phyloP scores from a whole-genome alignment of 768 basidiomycete genomes.

The Paxillus involutus region DNA sequence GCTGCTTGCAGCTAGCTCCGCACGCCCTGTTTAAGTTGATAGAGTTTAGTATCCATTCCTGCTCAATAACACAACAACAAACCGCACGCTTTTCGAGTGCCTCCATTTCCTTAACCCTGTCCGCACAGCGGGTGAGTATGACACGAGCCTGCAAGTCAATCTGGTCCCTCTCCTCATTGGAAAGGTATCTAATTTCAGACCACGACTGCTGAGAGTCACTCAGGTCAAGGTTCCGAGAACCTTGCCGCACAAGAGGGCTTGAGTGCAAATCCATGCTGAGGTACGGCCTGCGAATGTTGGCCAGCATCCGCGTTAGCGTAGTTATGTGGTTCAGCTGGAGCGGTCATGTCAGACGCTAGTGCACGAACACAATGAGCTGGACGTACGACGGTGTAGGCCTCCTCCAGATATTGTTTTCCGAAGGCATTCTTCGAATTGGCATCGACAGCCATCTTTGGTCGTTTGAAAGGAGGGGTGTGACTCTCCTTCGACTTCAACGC shows the following conservation, averaged over 20 bases:
- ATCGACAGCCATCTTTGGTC: conserved; percentile 44
- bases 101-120: conserved; percentile 88
- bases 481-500: conserved; percentile 48
- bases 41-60: conserved; percentile 17
- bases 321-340: conserved; percentile 70
- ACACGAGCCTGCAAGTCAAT: conserved; percentile 91
- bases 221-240: conserved; percentile 56
- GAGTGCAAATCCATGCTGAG: conserved; percentile 69
- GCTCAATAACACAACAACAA: conserved; percentile 12
- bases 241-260: conserved; percentile 51
- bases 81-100: conserved; percentile 81
- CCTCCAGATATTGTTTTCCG: conserved; percentile 68
- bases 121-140: conserved; percentile 82
- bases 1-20: conserved; percentile 62
- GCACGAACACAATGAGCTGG: not conserved
- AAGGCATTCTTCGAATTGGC: conserved; percentile 40
- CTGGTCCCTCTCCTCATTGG: conserved; percentile 92
- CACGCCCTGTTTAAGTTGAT: conserved; percentile 49
- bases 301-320: conserved; percentile 69
- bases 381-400: conserved; percentile 72
- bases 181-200: conserved; percentile 67
- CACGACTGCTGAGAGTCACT: conserved; percentile 50
- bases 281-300: conserved; percentile 81
- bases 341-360: conserved; percentile 1
- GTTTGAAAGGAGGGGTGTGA: conserved; percentile 44